Conservation (phyloP, 768 basidiomycete genomes). For the Lentinus tigrinus region DNA sequence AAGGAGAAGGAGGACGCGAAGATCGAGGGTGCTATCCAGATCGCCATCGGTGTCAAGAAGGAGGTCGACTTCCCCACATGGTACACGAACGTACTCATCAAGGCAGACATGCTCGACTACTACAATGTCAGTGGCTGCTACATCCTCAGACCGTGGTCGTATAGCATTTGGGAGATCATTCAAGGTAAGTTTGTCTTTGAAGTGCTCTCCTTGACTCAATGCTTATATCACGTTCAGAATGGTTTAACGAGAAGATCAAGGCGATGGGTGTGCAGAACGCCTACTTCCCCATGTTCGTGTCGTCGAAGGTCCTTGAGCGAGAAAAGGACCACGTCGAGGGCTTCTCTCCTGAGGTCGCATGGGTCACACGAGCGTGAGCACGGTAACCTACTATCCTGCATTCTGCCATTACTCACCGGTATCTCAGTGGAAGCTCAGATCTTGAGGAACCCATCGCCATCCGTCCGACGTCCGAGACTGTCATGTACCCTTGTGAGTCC, state of each 20-base stretch:
- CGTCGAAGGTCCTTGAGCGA: constrained; percentile 84
- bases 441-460: constrained; percentile 98
- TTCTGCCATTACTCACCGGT: not conserved
- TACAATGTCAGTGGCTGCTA: constrained; percentile 99
- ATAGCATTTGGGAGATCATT: constrained; percentile 95
- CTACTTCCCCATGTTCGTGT: constrained; percentile 99
- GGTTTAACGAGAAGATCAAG: constrained; percentile 93
- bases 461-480: constrained; percentile 96
- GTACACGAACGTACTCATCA: constrained; percentile 95
- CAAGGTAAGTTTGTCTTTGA: constrained; percentile 63
- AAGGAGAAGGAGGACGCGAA: constrained; percentile 75
- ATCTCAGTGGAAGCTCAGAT: constrained; percentile 78
- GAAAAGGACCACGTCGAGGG: constrained; percentile 99
- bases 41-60: constrained; percentile 94
- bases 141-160: constrained; percentile 97
- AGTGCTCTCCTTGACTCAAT: not conserved
- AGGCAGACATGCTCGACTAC: constrained; percentile 99
- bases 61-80: constrained; percentile 92
- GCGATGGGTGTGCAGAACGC: constrained; percentile 94
- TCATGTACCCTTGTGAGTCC: constrained; percentile 94
- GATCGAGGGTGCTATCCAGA: constrained; percentile 86
- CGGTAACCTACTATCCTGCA: not conserved
- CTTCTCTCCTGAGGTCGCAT: constrained; percentile 99
- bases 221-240: constrained; percentile 48
- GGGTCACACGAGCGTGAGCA: constrained; percentile 93